A percentile compares a stretch with the other conserved stretches of the same genome.
Evolutionary conservation across 805 yeast species (phyloP).

Genomic region (Nakazawaea pomicola): DNA sequence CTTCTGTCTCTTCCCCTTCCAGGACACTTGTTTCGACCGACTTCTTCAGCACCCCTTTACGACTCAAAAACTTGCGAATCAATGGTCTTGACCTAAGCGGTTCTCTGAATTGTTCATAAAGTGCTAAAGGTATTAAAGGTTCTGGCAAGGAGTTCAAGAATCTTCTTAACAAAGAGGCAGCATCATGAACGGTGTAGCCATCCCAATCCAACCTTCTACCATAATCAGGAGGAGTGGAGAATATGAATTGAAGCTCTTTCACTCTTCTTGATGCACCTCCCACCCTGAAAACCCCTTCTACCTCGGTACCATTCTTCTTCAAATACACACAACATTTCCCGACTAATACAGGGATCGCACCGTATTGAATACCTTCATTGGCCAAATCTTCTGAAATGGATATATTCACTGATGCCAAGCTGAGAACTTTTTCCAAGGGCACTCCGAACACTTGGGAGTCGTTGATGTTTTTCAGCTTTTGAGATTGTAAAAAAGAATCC

Average conservation of each 20-base stretch:
- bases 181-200: constrained; percentile 93
- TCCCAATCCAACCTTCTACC: constrained; percentile 90
- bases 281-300: constrained; percentile 89
- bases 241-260: constrained; percentile 75
- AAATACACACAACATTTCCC: constrained; percentile 90
- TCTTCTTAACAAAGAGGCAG: constrained; percentile 84
- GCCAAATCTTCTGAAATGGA: constrained; percentile 53
- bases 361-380: constrained; percentile 70
- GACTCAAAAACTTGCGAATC: constrained; percentile 60
- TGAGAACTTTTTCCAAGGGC: constrained; percentile 63
- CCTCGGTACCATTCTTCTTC: constrained; percentile 69
- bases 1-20: constrained; percentile 3
- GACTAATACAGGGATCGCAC: constrained; percentile 88
- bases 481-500: constrained; percentile 40
- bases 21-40: constrained; percentile 18
- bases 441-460: constrained; percentile 72
- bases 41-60: constrained; percentile 39
- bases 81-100: constrained; percentile 67
- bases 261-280: constrained; percentile 89
- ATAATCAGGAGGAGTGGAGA: constrained; percentile 83
- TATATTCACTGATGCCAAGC: constrained; percentile 73
- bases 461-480: constrained; percentile 38
- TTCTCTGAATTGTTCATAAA: constrained; percentile 73
- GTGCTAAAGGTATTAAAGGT: constrained; percentile 76
- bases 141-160: constrained; percentile 86